These are phyloP conservation scores for Dryas octopetala DNA, from an alignment of 306 rosid genomes.

Conservation along the genomic window DNA sequence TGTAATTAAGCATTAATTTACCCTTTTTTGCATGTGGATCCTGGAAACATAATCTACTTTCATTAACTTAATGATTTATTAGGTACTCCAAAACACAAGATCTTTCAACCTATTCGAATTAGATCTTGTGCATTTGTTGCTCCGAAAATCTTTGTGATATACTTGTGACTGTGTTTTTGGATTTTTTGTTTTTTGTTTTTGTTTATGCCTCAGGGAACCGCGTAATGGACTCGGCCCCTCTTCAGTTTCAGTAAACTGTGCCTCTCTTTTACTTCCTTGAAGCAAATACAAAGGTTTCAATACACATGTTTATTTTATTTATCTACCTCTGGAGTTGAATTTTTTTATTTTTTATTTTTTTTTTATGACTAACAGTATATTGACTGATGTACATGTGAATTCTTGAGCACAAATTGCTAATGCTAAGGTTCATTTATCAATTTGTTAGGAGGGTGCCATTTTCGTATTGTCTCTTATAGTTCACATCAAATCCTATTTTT, in stretches of 20 bases:
- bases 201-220: slow-evolving; percentile 24
- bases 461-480: not conserved
- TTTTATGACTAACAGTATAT: not conserved
- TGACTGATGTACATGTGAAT: not conserved
- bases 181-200: slow-evolving; percentile 1
- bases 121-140: slow-evolving; percentile 24
- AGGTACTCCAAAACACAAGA: not conserved
- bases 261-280: slow-evolving; percentile 23
- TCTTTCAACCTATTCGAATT: not conserved
- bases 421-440: not conserved
- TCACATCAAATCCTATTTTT: not conserved
- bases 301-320: not conserved
- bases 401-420: not conserved
- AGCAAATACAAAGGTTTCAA: slow-evolving; percentile 41
- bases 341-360: too few relatives aligned
- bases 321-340: not conserved
- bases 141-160: not conserved
- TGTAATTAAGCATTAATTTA: slow-evolving; percentile 6
- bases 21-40: not conserved
- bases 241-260: slow-evolving; percentile 22
- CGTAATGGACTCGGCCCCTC: slow-evolving; percentile 20
- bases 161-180: slow-evolving; percentile 7
- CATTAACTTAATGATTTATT: not conserved
- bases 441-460: not conserved
- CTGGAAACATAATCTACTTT: not conserved